phyloP scores from a whole-genome alignment of 2,329 filamentous ascomycete species.

The Penicillium sp. region DNA sequence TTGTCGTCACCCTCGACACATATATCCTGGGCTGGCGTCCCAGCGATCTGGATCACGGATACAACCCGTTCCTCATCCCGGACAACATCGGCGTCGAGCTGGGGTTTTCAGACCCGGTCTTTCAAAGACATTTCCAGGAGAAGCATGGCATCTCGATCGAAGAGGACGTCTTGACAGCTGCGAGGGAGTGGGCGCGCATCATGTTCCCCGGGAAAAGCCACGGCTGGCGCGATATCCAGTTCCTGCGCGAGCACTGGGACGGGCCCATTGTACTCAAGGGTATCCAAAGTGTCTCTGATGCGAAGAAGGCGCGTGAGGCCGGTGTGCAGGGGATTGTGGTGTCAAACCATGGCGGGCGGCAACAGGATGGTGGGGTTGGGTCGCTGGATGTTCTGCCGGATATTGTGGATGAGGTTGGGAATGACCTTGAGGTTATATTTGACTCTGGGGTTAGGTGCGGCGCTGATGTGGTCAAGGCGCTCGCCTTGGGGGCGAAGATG shows the following conservation, averaged over 20 bases:
- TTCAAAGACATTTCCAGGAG: constrained; percentile 57
- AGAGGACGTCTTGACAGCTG: constrained; percentile 53
- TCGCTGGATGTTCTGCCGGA: constrained; percentile 8
- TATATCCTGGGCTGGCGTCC: constrained; percentile 72
- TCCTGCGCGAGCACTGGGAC: constrained; percentile 59
- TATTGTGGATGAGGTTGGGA: constrained; percentile 9
- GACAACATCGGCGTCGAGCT: constrained; percentile 58
- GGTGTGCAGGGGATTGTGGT: constrained; percentile 8
- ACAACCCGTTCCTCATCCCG: constrained; percentile 40
- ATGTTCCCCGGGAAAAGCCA: constrained; percentile 60
- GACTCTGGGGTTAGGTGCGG: constrained; percentile 10
- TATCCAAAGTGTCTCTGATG: constrained; percentile 4
- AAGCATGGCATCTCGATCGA: constrained; percentile 47
- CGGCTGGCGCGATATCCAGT: constrained; percentile 63
- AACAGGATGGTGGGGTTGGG: constrained; percentile 7
- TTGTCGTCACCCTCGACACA: constrained; percentile 75
- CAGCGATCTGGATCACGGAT: constrained; percentile 65
- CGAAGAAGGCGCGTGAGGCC: background rate
- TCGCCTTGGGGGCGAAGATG: constrained; percentile 10
- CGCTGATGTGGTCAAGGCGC: constrained; percentile 12
- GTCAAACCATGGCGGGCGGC: constrained; percentile 10
- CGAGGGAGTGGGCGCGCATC: constrained; percentile 56
- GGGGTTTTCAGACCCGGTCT: constrained; percentile 70
- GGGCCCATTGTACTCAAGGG: constrained; percentile 14
- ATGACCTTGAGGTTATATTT: constrained; percentile 13